Evolutionary conservation across 257 asterid genomes (phyloP), one percentile per base, ranked within the genome.

Genomic region (Henckelia pumila): DNA sequence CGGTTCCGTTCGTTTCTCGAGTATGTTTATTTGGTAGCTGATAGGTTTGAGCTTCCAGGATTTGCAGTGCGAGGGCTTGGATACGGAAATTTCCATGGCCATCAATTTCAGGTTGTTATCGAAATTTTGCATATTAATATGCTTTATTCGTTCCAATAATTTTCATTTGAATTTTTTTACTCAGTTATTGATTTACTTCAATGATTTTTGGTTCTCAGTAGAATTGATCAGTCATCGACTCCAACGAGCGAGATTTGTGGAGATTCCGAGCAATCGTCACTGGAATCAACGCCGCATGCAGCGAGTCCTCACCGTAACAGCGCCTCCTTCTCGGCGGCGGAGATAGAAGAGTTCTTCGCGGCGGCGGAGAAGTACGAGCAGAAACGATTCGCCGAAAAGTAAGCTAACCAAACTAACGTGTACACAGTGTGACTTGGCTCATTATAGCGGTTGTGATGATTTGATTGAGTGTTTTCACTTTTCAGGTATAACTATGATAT

Each of bases 281-380:
- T 47, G 64, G 63, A 59, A 26, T 61, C 53, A 6, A 23, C 37
- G 0, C 26, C 66, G 7, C 20, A 66, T 21, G 62, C 63, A 40
- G 56, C 14, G 23, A 22, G 53, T 49, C 40, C 68, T 30, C 32
- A 1, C 32, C 30, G 13, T 20, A 4, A 24, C 63, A 16, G 49
- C 71, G 9, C 56, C 59, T 65, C 23, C 64, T 65, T 19, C 64
- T 20, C 7, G 7, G 21, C 49, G 20, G 6, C 64, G 19, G 84
- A 82, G 71, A 59, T 82, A 24, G 83, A 79, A 59, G 83, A 79
- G 61, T 79, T 82, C 67, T 82, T 82, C 68, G 3, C 84, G n/a
- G 72, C n/a, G 23, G 74, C 76, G n/a, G 87, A 79, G 71, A 77
- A 77, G 74, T 55, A 33, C 49, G 69, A 72, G 63, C 79, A 72